Conservation (phyloP, 345 rosid genomes). For the Salix brachista region DNA sequence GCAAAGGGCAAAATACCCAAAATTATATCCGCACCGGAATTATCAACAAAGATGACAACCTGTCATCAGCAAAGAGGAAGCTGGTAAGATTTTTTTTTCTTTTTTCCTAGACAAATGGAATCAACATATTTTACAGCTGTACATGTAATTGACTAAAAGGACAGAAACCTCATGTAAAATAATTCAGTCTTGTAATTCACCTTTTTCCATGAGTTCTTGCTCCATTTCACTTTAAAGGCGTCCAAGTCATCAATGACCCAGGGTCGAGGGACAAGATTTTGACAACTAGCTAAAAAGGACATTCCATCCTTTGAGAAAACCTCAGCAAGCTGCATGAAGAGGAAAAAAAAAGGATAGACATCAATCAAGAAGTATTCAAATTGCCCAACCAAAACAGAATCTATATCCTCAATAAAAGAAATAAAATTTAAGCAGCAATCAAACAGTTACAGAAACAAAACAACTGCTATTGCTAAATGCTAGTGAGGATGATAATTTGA, state of each 20-base stretch:
- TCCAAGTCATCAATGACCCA: slow-evolving; percentile 97
- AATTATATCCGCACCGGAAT: slow-evolving; percentile 97
- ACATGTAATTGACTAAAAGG: neutral
- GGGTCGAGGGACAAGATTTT: slow-evolving; percentile 84
- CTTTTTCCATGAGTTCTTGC: slow-evolving; percentile 94
- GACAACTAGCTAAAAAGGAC: slow-evolving; percentile 91
- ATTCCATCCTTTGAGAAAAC: slow-evolving; percentile 94
- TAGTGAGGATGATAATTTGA: neutral
- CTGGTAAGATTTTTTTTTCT: slow-evolving; percentile 12
- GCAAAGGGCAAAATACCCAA: slow-evolving; percentile 92
- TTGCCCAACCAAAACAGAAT: neutral
- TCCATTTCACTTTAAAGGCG: slow-evolving; percentile 67
- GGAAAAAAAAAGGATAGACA: neutral
- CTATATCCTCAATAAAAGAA: neutral
- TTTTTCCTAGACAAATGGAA: neutral
- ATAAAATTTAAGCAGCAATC: neutral
- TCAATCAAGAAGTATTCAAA: neutral
- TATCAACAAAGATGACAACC: slow-evolving; percentile 93
- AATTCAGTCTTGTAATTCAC: slow-evolving; percentile 26
- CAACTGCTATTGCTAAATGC: neutral
- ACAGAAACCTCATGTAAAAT: slow-evolving; percentile 2
- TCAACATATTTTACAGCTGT: neutral
- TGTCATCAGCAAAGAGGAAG: slow-evolving; percentile 29
- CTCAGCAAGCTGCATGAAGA: slow-evolving; percentile 82
- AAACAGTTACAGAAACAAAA: neutral